Percentiles rank a stretch among this genome's conserved stretches.
phyloP scores from a whole-genome alignment of 1,139 yeast species.

The Taphrina wiesneri region DNA sequence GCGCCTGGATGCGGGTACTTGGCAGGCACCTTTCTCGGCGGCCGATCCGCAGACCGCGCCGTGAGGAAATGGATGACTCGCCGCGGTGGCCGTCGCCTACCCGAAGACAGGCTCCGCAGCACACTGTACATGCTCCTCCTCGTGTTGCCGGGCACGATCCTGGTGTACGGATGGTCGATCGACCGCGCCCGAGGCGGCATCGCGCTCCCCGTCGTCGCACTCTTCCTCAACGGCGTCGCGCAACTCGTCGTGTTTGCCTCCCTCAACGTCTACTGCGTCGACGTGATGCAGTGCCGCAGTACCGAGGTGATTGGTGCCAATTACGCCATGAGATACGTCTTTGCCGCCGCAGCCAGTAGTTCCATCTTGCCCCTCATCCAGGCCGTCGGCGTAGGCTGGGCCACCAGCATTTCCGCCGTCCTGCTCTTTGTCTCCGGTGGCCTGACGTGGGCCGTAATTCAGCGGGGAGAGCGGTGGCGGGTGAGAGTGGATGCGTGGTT shows the following conservation, averaged over 20 bases:
- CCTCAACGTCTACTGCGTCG: slow-evolving; percentile 58
- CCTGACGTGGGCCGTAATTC: not conserved
- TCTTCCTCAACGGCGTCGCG: slow-evolving; percentile 54
- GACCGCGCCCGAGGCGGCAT: slow-evolving; percentile 56
- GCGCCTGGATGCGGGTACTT: slow-evolving; percentile 58
- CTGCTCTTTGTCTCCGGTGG: slow-evolving; percentile 40
- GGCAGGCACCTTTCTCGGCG: slow-evolving; percentile 55
- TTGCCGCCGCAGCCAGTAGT: slow-evolving; percentile 56
- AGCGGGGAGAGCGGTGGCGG: slow-evolving; percentile 12
- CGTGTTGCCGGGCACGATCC: slow-evolving; percentile 49
- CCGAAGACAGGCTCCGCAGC: slow-evolving; percentile 56
- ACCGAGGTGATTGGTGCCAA: slow-evolving; percentile 59
- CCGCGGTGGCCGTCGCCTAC: slow-evolving; percentile 52
- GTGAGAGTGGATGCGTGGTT: not conserved
- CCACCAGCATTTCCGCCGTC: slow-evolving; percentile 51
- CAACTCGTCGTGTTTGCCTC: slow-evolving; percentile 57
- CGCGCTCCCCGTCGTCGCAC: slow-evolving; percentile 55
- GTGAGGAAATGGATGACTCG: slow-evolving; percentile 52
- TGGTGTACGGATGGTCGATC: slow-evolving; percentile 58
- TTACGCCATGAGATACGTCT: slow-evolving; percentile 54
- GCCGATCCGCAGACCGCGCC: slow-evolving; percentile 53
- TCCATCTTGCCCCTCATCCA: slow-evolving; percentile 52
- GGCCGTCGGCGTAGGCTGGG: slow-evolving; percentile 57
- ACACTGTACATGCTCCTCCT: slow-evolving; percentile 49
- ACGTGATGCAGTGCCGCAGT: slow-evolving; percentile 55